Evolutionary conservation across 768 basidiomycete genomes (phyloP), one percentile per base, ranked within the genome.

Genomic region (Hirschioporus abietinus): DNA sequence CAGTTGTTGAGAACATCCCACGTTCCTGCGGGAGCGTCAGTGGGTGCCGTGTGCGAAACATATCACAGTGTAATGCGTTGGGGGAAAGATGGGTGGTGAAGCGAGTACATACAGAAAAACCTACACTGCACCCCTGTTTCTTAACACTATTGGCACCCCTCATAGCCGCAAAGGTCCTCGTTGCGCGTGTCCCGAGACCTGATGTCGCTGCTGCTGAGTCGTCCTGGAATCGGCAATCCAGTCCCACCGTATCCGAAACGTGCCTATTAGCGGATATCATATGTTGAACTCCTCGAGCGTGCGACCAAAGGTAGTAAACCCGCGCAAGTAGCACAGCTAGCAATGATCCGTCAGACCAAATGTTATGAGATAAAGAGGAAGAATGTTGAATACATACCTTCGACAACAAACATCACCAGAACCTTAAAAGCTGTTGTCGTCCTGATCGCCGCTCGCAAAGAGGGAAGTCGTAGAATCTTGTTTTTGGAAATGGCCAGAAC

Each of bases 1-100:
- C 81, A 57, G 78, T 76, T 63, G 80, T 79, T 20, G 81, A 81
- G 68, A 78, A 77, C 76, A 82, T 80, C 67, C 76, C 78, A 25
- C 66, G 42, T 52, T 52, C 42, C 42, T 52, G 42, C 20, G 42
- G 42, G 12, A 52, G 42, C 12, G 42, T 52, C 42, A 52, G 42
- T 52, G 42, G 5, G 42, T 52, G 42, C 12, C 20, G 42, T 20
- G 15, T 52, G 12, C 42, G 42, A 15, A 52, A 52, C 42, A 52
- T 52, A 6, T 52, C 20, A 20, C 42, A 52, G 12, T 3, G 20
- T 12, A 52, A 52, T 15, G 42, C 42, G 42, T 52, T 52, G 42
- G 42, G 42, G 42, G 20, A 20, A 10, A 52, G 42, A 6, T 52
- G 12, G 12, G 42, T 52, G 42, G 20, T 52, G 42, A 52, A 52